A percentile compares a stretch with the other conserved stretches of the same genome.
phyloP scores from a whole-genome alignment of 495 filamentous ascomycete genomes.

The Aspergillus diversus region DNA sequence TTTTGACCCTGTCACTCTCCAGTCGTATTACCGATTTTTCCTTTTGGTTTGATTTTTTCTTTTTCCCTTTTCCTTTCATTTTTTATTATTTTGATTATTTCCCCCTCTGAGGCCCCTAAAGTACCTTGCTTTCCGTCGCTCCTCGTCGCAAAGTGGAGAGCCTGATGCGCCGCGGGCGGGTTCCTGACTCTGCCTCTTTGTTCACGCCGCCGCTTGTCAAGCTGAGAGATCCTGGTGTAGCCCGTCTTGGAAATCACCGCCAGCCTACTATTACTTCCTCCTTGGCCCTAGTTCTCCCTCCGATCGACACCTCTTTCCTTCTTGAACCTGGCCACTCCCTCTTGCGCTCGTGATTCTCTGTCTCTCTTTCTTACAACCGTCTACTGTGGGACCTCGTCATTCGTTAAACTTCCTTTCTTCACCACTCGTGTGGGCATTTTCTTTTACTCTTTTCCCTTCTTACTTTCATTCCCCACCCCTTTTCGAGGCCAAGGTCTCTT shows the following conservation, averaged over 20 bases:
- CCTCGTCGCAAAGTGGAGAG: background rate
- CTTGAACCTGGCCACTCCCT: slow-evolving; percentile 15
- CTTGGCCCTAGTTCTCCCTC: slow-evolving; percentile 10
- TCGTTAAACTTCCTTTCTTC: slow-evolving; percentile 35
- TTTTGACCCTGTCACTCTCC: slow-evolving; percentile 5
- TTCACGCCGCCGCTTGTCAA: background rate
- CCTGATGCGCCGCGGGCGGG: background rate
- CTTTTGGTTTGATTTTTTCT: background rate
- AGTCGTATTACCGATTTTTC: background rate
- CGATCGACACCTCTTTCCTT: slow-evolving; percentile 12
- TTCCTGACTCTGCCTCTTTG: slow-evolving; percentile 13
- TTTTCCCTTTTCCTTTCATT: background rate
- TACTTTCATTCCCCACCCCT: slow-evolving; percentile 9
- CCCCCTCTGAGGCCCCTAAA: background rate
- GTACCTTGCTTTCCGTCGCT: background rate
- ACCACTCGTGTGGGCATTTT: slow-evolving; percentile 20
- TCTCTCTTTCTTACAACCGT: slow-evolving; percentile 15
- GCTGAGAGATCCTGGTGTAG: background rate
- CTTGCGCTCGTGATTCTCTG: slow-evolving; percentile 10
- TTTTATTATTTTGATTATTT: background rate
- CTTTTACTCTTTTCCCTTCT: slow-evolving; percentile 8
- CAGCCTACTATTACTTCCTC: slow-evolving; percentile 11
- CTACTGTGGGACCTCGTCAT: slow-evolving; percentile 31
- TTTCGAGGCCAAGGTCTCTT: slow-evolving; percentile 16
- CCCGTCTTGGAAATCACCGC: slow-evolving; percentile 15